A percentile compares a stretch with the other conserved stretches of the same genome.
Conservation (phyloP, 495 filamentous ascomycete species). For the Aspergillus panamensis region DNA sequence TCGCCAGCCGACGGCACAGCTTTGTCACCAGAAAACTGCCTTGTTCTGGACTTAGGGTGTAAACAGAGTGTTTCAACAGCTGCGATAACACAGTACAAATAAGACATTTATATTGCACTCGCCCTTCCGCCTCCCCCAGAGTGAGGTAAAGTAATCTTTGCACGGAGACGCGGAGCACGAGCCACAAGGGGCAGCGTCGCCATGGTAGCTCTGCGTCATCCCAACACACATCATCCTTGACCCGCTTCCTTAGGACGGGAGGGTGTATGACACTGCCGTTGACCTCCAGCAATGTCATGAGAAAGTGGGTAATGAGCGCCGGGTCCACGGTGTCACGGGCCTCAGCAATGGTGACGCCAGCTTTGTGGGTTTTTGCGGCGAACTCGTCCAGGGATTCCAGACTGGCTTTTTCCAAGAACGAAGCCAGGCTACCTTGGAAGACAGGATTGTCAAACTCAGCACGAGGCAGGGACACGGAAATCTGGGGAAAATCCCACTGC, state of each 20-base stretch:
- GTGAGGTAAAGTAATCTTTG: constrained; percentile 45
- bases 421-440: constrained; percentile 49
- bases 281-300: constrained; percentile 55
- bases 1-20: constrained; percentile 58
- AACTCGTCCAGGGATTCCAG: constrained; percentile 53
- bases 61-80: constrained; percentile 38
- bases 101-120: constrained; percentile 57
- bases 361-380: constrained; percentile 48
- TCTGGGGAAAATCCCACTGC: constrained; percentile 46
- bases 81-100: constrained; percentile 43
- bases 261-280: constrained; percentile 37
- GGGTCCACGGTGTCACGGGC: constrained; percentile 54
- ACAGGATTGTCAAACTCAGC: constrained; percentile 32
- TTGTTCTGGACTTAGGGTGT: constrained; percentile 26
- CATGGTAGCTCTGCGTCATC: constrained; percentile 47
- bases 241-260: constrained; percentile 48
- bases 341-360: constrained; percentile 43
- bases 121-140: constrained; percentile 45
- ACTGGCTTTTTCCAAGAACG: constrained; percentile 57
- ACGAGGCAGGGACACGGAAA: constrained; percentile 37
- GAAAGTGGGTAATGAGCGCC: constrained; percentile 49
- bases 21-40: constrained; percentile 47
- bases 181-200: constrained; percentile 55
- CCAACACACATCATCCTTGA: constrained; percentile 56
- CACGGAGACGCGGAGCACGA: constrained; percentile 54